A percentile compares a stretch with the other conserved stretches of the same genome.
These are phyloP conservation scores for Trichosporon asahii DNA, from an alignment of 1,284 basidiomycete genomes.

Conservation along the genomic window DNA sequence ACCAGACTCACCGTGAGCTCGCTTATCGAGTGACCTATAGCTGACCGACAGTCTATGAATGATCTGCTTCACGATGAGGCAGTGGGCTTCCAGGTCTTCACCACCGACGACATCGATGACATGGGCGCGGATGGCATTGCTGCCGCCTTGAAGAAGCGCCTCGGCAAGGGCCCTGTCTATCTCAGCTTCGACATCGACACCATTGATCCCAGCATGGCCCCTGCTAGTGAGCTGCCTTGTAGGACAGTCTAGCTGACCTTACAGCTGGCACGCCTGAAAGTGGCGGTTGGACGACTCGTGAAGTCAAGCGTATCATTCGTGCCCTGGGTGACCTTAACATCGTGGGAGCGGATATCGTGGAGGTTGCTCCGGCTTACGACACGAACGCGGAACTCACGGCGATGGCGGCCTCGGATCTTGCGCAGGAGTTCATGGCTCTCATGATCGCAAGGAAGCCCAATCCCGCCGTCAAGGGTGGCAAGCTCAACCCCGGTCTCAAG, in stretches of 20 bases:
- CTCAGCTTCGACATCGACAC: conserved; percentile 48
- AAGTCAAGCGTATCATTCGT: conserved; percentile 50
- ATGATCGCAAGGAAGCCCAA: conserved; percentile 18
- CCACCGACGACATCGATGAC: conserved; percentile 52
- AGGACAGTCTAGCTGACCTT: not conserved
- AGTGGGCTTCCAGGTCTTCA: conserved; percentile 51
- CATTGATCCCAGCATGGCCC: conserved; percentile 46
- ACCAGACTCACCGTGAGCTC: conserved; percentile 39
- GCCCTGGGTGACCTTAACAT: conserved; percentile 50
- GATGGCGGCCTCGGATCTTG: conserved; percentile 49
- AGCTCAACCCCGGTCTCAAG: conserved; percentile 15
- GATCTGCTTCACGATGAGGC: conserved; percentile 47
- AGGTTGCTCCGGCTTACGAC: conserved; percentile 49
- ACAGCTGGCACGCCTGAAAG: conserved; percentile 49
- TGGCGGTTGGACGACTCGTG: conserved; percentile 53
- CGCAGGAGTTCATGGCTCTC: conserved; percentile 40
- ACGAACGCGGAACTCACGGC: conserved; percentile 48
- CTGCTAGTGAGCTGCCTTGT: conserved; percentile 37
- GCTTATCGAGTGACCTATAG: too few species aligned
- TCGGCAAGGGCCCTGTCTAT: conserved; percentile 43
- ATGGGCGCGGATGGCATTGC: conserved; percentile 52
- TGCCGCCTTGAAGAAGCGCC: conserved; percentile 42
- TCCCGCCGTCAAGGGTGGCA: conserved; percentile 18
- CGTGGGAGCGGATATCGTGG: conserved; percentile 61
- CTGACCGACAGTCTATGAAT: conserved; percentile 15